Base-by-base conservation (phyloP, 1,139 yeast species). In the Hansenula sp. region DNA sequence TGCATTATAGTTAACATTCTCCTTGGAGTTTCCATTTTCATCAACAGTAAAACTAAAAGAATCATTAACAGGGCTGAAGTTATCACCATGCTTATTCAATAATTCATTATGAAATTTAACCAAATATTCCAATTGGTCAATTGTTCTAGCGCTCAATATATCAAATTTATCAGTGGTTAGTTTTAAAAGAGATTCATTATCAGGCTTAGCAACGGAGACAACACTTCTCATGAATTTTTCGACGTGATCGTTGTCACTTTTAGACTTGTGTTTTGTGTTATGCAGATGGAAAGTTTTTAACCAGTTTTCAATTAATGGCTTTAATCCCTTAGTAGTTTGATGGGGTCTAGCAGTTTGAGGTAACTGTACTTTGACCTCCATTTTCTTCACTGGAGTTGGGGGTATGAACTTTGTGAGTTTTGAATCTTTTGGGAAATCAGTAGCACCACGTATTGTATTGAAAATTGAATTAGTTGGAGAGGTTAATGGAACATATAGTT, bases 61-160 rank as follows among this genome's bases (percentile, higher is more conserved):
- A 29, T 45, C 41, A 11, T 36, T 41, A 1, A 33, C 45, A 10
- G 45, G 33, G 4, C 43, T 40, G 3, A 39, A 29, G 17, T 34
- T 41, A 4, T 47, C 44, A 18, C 46, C 48, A 44, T 54, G 50
- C 41, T 60, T 57, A 18, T 51, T 50, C 27, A 64, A 34, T 9
- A 68, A 48, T 19, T 62, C 60, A 45, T 65, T 66, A 46, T 67
- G 69, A 44, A 65, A 57, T 12, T 63, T 54, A 2, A 66, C 53
- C 28, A 70, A 47, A 43, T 59, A 65, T 46, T 73, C 76, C 18
- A 87, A 76, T 60, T 89, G 96, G 53, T 84, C 88, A 35, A 87
- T 75, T 2, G 88, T 84, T 52, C 94, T 70, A 3, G 94, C 93
- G 60, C 94, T 83, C 46, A 89, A 67, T 13, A 86, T 70, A 63